These are phyloP conservation scores for Pinus taeda DNA, from an alignment of 75 land plant genomes.

Conservation along the genomic window DNA sequence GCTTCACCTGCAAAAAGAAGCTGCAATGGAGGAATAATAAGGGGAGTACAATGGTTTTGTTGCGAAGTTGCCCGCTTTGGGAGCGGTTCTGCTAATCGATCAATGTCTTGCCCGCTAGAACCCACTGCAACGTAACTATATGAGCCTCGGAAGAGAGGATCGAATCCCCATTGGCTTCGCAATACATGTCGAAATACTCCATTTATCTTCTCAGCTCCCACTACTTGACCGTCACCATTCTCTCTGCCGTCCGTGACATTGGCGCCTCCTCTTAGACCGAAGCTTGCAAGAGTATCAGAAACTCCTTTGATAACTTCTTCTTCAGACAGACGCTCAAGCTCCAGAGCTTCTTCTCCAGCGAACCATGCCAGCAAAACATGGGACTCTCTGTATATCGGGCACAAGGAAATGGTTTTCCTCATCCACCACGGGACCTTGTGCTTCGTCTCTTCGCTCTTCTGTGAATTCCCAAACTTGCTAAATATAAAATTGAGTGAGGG, in stretches of 20 bases:
- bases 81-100: conserved; percentile 65
- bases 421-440: conserved; percentile 69
- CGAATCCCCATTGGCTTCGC: conserved; percentile 63
- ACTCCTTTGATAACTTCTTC: conserved; percentile 71
- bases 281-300: conserved; percentile 40
- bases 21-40: conserved; percentile 31
- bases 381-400: conserved; percentile 61
- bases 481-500: conserved; percentile 58
- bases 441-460: conserved; percentile 9
- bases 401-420: conserved; percentile 56
- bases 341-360: conserved; percentile 67
- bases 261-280: conserved; percentile 12
- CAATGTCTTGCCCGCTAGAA: conserved; percentile 74
- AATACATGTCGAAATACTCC: conserved; percentile 21
- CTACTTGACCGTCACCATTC: conserved; percentile 6
- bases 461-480: neutral
- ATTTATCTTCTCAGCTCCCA: neutral
- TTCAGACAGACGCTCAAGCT: conserved; percentile 56
- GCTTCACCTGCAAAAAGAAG: conserved; percentile 94
- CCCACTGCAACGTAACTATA: conserved; percentile 86
- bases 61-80: conserved; percentile 17
- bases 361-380: conserved; percentile 66
- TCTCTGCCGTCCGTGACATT: neutral
- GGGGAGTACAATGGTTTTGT: neutral
- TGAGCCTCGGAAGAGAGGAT: conserved; percentile 79